These are phyloP conservation scores for Clathrus columnatus DNA, from an alignment of 768 basidiomycete species.

Conservation along the genomic window DNA sequence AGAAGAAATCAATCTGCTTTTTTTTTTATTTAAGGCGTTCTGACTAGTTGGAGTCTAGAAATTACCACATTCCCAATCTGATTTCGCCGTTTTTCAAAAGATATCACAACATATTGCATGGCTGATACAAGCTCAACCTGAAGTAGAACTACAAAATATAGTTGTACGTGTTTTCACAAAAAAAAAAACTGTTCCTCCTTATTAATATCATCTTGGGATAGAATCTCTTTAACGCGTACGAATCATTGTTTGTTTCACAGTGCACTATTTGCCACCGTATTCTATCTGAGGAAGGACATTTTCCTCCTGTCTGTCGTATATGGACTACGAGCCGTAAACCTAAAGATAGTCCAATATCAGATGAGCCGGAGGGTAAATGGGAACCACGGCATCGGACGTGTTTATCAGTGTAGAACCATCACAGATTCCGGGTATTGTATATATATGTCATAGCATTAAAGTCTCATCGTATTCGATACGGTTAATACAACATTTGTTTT, in stretches of 20 bases:
- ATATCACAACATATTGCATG: constrained; percentile 59
- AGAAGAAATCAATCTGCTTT: constrained; percentile 10
- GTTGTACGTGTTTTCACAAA: constrained; percentile 34
- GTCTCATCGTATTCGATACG: not conserved
- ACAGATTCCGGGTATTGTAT: not conserved
- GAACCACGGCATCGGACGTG: constrained; percentile 44
- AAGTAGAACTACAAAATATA: constrained; percentile 43
- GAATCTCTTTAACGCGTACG: constrained; percentile 49
- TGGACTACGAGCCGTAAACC: constrained; percentile 28
- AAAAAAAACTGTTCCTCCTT: no score
- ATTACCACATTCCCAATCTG: constrained; percentile 59
- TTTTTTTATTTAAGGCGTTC: constrained; percentile 9
- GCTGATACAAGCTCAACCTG: constrained; percentile 47
- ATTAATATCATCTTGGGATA: constrained; percentile 21
- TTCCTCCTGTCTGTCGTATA: constrained; percentile 59
- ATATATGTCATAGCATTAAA: not conserved
- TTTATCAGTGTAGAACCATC: constrained; percentile 12
- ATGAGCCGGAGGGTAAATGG: constrained; percentile 30
- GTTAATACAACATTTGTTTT: not conserved
- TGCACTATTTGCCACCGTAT: constrained; percentile 59
- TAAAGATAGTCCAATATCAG: constrained; percentile 7
- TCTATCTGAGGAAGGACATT: constrained; percentile 58
- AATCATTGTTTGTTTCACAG: constrained; percentile 49
- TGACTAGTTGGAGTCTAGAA: constrained; percentile 33
- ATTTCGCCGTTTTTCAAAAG: constrained; percentile 53